phyloP scores from a whole-genome alignment of 2,329 filamentous ascomycete species.

The Aspergillus unguis region DNA sequence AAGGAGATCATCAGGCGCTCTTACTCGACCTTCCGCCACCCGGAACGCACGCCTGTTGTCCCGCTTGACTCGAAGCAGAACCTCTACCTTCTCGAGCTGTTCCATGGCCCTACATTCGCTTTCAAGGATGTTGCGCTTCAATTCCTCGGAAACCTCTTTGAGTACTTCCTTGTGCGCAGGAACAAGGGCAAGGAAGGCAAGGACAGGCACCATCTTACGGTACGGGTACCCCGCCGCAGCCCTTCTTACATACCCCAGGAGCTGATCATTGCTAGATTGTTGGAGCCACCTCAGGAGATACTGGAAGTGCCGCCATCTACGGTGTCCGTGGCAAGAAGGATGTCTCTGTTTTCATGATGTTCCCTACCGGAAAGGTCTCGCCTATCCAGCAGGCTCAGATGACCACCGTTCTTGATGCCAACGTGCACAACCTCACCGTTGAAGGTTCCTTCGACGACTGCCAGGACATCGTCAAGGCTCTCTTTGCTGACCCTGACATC shows the following conservation, averaged over 20 bases:
- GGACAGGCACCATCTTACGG: slow-evolving; percentile 75
- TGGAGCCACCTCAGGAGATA: slow-evolving; percentile 80
- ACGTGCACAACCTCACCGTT: slow-evolving; percentile 89
- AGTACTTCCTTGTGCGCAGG: slow-evolving; percentile 46
- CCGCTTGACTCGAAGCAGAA: slow-evolving; percentile 69
- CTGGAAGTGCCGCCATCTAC: slow-evolving; percentile 93
- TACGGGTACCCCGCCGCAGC: not conserved
- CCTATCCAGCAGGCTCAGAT: slow-evolving; percentile 95
- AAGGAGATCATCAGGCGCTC: slow-evolving; percentile 78
- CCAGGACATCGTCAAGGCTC: slow-evolving; percentile 89
- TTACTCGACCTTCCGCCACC: slow-evolving; percentile 82
- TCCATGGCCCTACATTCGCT: slow-evolving; percentile 91
- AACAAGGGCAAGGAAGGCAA: slow-evolving; percentile 43
- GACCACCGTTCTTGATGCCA: slow-evolving; percentile 86
- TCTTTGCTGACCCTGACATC: slow-evolving; percentile 81
- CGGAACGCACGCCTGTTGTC: slow-evolving; percentile 74
- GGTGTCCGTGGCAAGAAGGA: slow-evolving; percentile 94
- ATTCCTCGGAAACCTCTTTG: slow-evolving; percentile 86
- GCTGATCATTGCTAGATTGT: slow-evolving; percentile 49
- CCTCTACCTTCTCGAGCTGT: slow-evolving; percentile 85
- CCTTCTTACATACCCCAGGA: not conserved
- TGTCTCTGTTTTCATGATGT: slow-evolving; percentile 91
- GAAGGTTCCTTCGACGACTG: slow-evolving; percentile 94
- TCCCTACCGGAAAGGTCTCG: slow-evolving; percentile 85
- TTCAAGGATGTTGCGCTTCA: slow-evolving; percentile 96